Conservation (phyloP, 768 basidiomycete genomes). For the Macrolepiota fuliginosa region DNA sequence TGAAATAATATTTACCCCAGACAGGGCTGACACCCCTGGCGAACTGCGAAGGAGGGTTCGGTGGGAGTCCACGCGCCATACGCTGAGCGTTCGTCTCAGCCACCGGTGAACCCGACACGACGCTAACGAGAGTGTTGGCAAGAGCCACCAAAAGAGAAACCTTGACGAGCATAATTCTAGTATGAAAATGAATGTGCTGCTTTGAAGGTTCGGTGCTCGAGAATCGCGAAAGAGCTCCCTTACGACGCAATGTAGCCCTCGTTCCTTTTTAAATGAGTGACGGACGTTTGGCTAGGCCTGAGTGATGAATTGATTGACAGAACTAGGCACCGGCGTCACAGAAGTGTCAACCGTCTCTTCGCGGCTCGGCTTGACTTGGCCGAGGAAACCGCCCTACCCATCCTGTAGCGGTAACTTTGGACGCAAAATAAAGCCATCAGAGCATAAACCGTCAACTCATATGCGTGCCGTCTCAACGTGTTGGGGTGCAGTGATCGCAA, state of each 20-base stretch:
- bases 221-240: not conserved
- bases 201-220: not conserved
- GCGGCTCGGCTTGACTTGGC: not conserved
- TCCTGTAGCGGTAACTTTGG: not conserved
- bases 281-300: not conserved
- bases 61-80: constrained; percentile 43
- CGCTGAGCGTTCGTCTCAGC: constrained; percentile 40
- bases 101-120: constrained; percentile 18
- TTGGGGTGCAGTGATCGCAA: not conserved
- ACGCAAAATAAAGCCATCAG: not conserved
- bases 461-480: not conserved
- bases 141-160: constrained; percentile 22
- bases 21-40: constrained; percentile 15
- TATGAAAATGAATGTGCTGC: constrained; percentile 5
- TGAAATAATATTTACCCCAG: not conserved
- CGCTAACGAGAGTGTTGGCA: constrained; percentile 18
- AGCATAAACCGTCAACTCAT: not conserved
- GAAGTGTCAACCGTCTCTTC: not conserved
- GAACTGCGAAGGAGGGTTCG: constrained; percentile 24
- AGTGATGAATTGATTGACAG: not conserved
- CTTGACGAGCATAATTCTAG: constrained; percentile 18
- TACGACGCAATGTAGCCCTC: not conserved
- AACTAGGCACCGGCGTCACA: not conserved
- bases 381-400: not conserved
- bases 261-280: not conserved